Evolutionary conservation across 805 yeast genomes (phyloP), one percentile per base, ranked within the genome.

Genomic region (Candida andamanensis): DNA sequence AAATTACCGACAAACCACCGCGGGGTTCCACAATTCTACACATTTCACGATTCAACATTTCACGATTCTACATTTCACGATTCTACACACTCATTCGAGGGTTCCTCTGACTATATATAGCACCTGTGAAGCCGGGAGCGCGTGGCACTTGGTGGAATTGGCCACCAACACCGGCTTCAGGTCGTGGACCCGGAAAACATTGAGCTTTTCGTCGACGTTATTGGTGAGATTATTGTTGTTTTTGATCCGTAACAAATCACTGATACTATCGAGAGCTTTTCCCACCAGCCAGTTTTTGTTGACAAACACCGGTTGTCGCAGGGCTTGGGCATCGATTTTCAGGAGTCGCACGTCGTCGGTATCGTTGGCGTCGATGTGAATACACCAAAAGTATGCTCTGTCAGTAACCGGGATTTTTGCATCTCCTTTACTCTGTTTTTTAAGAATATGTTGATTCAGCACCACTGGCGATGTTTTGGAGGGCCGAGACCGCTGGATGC

Each of bases 231-330:
- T 75, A 43, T 78, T 78, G 20, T 50, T 49, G 48, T 78, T 78
- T 30, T 54, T 54, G 10, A 78, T 66, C 33, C 58, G 63, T 35
- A 75, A 50, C 23, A 56, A 46, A 17, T 65, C 69, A 6, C 80
- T 69, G 5, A 72, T 62, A 15, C 65, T 61, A 48, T 78, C 85
- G 20, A 78, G 49, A 12, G 75, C 67, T 33, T 76, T 54, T 1
- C 85, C 85, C 19, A 76, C 67, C 0, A 78, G 73, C 81, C 82
- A 77, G 17, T 63, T 54, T 35, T 66, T 71, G 12, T 74, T 73
- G 10, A 76, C 67, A 49, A 47, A 78, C 13, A 75, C 46, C 1
- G 69, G 60, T 13, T 46, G 49, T 23, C 55, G 37, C 31, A 50
- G 57, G 18, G 46, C 46, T 7, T 49, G 56, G 5, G 47, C 42